Evolutionary conservation across 1,284 basidiomycete species (phyloP).

Genomic region (Ustilago cynodontis): DNA sequence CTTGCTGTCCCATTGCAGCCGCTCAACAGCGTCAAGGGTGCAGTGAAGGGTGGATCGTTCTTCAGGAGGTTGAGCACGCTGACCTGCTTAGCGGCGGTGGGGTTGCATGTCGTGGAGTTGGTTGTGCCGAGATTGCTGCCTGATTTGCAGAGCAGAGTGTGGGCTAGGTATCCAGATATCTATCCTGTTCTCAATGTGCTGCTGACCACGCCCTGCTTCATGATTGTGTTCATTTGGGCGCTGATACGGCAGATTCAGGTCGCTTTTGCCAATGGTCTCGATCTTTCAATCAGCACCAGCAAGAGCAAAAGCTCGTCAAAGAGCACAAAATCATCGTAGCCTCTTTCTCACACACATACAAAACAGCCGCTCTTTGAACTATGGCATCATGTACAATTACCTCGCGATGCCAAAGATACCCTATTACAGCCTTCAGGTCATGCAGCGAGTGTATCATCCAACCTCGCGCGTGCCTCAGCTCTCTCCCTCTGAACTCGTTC

Average conservation of each 20-base stretch:
- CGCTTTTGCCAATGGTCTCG: conserved; percentile 61
- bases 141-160: conserved; percentile 69
- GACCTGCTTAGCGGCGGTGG: conserved; percentile 73
- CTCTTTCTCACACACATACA: neutral
- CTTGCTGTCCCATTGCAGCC: conserved; percentile 21
- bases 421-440: neutral
- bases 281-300: conserved; percentile 11
- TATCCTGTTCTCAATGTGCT: conserved; percentile 87
- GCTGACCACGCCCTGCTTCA: conserved; percentile 83
- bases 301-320: neutral
- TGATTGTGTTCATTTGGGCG: conserved; percentile 73
- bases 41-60: conserved; percentile 6
- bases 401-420: neutral
- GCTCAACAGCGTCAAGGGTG: conserved; percentile 22
- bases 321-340: neutral
- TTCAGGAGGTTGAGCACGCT: conserved; percentile 25
- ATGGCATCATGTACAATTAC: neutral
- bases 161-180: conserved; percentile 85
- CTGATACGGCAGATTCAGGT: conserved; percentile 66
- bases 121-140: conserved; percentile 70
- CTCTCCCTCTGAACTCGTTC: conserved; percentile 28
- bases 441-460: conserved; percentile 19
- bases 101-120: conserved; percentile 78
- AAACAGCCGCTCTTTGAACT: neutral
- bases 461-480: neutral